phyloP scores from a whole-genome alignment of 2,329 filamentous ascomycete genomes.

The Purpureocillium lavendulum region DNA sequence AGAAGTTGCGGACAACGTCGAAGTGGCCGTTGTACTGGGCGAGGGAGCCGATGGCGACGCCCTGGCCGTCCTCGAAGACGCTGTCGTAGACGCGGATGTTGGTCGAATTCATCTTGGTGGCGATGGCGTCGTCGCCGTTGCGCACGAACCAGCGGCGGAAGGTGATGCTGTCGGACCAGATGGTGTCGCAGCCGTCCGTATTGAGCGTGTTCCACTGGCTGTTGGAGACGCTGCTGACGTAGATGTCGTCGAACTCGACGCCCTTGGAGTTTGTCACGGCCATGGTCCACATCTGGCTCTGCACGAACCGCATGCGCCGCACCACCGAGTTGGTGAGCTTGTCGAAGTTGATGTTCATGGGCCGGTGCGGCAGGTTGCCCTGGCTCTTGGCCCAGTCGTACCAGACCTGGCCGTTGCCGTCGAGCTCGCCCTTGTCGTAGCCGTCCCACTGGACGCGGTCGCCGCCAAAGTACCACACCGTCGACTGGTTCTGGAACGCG shows the following conservation, averaged over 20 bases:
- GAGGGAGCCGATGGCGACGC: constrained; percentile 49
- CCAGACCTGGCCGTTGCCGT: constrained; percentile 54
- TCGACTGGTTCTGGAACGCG: constrained; percentile 47
- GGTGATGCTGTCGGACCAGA: constrained; percentile 42
- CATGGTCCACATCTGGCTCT: constrained; percentile 55
- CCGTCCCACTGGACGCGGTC: constrained; percentile 40
- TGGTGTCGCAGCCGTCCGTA: constrained; percentile 40
- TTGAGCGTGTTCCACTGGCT: constrained; percentile 24
- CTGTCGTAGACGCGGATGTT: constrained; percentile 42
- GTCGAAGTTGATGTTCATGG: constrained; percentile 39
- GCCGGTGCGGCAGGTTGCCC: constrained; percentile 39
- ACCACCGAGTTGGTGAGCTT: constrained; percentile 39
- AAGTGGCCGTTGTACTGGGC: constrained; percentile 41
- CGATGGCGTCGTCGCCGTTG: constrained; percentile 46
- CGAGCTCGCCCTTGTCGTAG: constrained; percentile 41
- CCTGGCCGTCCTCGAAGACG: constrained; percentile 39
- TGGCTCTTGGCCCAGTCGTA: constrained; percentile 39
- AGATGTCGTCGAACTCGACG: constrained; percentile 40
- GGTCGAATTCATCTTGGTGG: constrained; percentile 46
- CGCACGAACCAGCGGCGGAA: constrained; percentile 40
- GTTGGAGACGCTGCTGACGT: constrained; percentile 39
- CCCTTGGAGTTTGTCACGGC: constrained; percentile 39
- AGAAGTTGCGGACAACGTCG: constrained; percentile 42
- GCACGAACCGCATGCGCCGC: constrained; percentile 39
- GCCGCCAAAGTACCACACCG: constrained; percentile 47